These are phyloP conservation scores for Fragaria nilgerrensis DNA, from an alignment of 306 rosid species.

Conservation along the genomic window DNA sequence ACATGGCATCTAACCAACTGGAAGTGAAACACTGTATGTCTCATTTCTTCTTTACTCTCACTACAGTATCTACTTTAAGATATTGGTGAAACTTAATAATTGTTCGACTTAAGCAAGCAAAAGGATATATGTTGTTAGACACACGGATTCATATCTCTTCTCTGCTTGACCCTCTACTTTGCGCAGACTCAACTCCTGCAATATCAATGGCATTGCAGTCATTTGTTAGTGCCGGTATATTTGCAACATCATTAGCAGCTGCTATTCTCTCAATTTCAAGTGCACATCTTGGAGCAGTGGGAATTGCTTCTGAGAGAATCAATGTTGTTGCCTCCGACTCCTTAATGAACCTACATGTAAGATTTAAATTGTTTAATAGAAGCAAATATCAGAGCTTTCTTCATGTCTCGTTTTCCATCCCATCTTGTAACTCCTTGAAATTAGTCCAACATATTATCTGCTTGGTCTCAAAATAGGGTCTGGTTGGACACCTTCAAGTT, in stretches of 20 bases:
- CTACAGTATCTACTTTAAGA: background rate
- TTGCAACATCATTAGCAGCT: slow-evolving; percentile 54
- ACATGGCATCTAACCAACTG: slow-evolving; percentile 64
- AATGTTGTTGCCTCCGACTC: slow-evolving; percentile 30
- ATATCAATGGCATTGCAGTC: slow-evolving; percentile 47
- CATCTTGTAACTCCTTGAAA: background rate
- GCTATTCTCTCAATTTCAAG: slow-evolving; percentile 44
- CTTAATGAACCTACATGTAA: slow-evolving; percentile 52
- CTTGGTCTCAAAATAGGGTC: slow-evolving; percentile 40
- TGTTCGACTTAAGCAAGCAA: background rate
- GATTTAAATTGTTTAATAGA: slow-evolving; percentile 16
- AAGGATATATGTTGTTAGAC: background rate
- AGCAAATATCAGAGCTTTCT: background rate
- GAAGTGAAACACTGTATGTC: slow-evolving; percentile 55
- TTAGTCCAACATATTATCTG: slow-evolving; percentile 15
- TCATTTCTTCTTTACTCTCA: slow-evolving; percentile 13
- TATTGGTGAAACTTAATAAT: background rate
- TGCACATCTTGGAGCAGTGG: slow-evolving; percentile 60
- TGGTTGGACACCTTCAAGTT: slow-evolving; percentile 65
- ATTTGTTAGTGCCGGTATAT: slow-evolving; percentile 56
- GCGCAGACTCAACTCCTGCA: slow-evolving; percentile 49
- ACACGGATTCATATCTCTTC: background rate
- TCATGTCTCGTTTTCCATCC: background rate
- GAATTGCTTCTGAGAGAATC: slow-evolving; percentile 43
- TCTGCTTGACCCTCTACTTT: slow-evolving; percentile 11